Base-by-base conservation (phyloP, 2,329 filamentous ascomycete genomes). In the Akanthomyces dipterigenus region DNA sequence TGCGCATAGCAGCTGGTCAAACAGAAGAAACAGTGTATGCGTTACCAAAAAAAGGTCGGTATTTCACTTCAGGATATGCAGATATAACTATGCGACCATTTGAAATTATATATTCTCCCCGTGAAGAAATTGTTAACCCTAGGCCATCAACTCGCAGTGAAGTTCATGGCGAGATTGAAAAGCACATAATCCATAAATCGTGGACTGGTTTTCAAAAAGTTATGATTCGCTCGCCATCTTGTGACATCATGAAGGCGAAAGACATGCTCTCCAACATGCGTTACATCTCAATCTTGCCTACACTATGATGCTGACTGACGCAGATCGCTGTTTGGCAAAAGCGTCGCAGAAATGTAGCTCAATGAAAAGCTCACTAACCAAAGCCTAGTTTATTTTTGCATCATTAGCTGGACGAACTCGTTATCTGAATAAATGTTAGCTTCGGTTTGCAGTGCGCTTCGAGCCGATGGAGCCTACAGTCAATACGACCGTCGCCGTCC, bases 371-470 rank as follows among this genome's bases (percentile, higher is more conserved):
- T 60, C n/a, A 12, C 45, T 9, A 22, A n/a, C 1, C 48, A 26
- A 24, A 20, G 11, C 0, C 7, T 24, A 16, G 26, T 59, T 82
- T 90, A 93, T 83, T 93, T 93, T 84, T 95, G 90, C 90, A 95
- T 93, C 90, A 95, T 95, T 74, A 95, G 87, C 80, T 95, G 90
- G 70, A 95, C 90, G 73, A 95, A 95, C 78, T 95, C 90, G 81
- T 93, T 93, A 80, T 93, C 90, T 93, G 69, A 51, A 18, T 54
- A 22, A 34, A 8, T 11, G 46, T 48, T 36, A 57, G 58, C 20
- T 20, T 16, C 18, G 22, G 46, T 28, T n/a, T 26, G 14, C 38
- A 22, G 38, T 38, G 31, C 42, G 31, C 53, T 31, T 31, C 6
- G 20, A 16, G 46, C 16, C 8, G 3, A 36, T 26, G 3, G 20